Evolutionary conservation across 2,329 filamentous ascomycete species (phyloP), one percentile per base, ranked within the genome.

Genomic region (Lachnellula occidentalis): DNA sequence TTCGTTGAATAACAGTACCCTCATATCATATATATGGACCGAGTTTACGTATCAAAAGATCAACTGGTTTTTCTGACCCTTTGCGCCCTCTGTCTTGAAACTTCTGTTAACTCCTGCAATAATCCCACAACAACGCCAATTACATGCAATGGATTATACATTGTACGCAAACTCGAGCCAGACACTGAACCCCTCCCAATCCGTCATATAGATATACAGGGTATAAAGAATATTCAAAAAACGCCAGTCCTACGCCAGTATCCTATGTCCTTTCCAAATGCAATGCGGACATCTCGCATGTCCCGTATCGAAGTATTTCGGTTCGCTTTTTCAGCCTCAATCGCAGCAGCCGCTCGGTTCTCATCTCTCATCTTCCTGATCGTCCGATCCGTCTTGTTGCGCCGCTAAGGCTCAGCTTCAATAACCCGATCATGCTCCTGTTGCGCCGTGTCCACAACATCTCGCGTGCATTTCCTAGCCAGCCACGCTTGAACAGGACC

Each of bases 401-500:
- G 36, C 14, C 36, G 36, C 8, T 39, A 39, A 17, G 2, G 5
- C 36, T 39, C 36, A 17, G 36, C 36, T 39, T 39, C 36, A 17
- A 39, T 17, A 8, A 17, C 15, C 14, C n/a, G 36, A 17, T 39
- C 36, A 39, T 39, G 36, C 36, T 39, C n/a, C 12, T 39, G 36
- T 9, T 39, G 36, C 14, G 36, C 36, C 15, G 36, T 39, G n/a
- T 39, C 36, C 14, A 2, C 12, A 39, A 15, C 36, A 17, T 39
- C n/a, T 17, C 15, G 15, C 36, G 15, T 39, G 15, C 36, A 39
- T 17, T 15, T 39, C 5, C 31, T 46, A 27, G 17, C 50, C 11
- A 57, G 46, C 39, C 50, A 51, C 19, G n/a, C 14, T 36, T 54
- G 51, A n/a, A 57, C 15, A 22, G 47, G 51, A 21, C 55, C 55